Percentiles rank a stretch among this genome's conserved stretches.
phyloP scores from a whole-genome alignment of 208 protist genomes.

The Lotmaria passim region DNA sequence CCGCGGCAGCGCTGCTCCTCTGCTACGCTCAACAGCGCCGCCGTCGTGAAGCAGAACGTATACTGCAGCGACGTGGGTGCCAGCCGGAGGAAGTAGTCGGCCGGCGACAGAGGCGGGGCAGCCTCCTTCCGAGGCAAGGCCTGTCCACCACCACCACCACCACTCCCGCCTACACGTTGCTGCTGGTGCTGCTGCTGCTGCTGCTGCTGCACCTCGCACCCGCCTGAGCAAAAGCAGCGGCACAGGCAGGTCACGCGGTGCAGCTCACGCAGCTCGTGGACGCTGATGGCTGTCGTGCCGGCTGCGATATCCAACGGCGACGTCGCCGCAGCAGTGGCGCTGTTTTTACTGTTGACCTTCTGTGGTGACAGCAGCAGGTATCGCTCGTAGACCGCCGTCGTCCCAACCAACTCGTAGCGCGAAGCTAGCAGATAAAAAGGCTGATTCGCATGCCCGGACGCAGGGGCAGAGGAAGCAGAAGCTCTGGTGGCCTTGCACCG shows the following conservation, averaged over 20 bases:
- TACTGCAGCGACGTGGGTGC: conserved; percentile 35
- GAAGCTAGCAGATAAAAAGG: conserved; percentile 31
- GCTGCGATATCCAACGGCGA: no score
- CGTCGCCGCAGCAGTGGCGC: background rate
- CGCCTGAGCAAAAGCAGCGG: conserved; percentile 29
- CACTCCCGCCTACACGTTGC: no score
- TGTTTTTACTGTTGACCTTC: background rate
- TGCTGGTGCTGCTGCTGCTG: no score
- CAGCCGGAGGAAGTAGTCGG: conserved; percentile 37
- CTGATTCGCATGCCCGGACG: background rate
- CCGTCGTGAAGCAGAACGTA: conserved; percentile 52
- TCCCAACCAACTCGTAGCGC: conserved; percentile 54
- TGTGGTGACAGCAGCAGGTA: conserved; percentile 32
- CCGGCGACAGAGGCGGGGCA: conserved; percentile 16
- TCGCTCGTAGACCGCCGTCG: conserved; percentile 47
- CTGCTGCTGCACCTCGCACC: conserved; percentile 20
- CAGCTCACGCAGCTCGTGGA: conserved; percentile 23
- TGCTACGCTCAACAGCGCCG: conserved; percentile 42
- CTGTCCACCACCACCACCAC: no score
- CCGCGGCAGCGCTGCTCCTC: conserved; percentile 35
- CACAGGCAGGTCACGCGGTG: conserved; percentile 32
- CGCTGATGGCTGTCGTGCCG: conserved; percentile 16
- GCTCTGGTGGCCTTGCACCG: background rate
- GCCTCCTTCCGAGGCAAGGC: no score
- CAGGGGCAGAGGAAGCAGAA: background rate